These are phyloP conservation scores for Coemansia sp. DNA, from an alignment of 192 early-diverging fungal genomes.

Conservation along the genomic window DNA sequence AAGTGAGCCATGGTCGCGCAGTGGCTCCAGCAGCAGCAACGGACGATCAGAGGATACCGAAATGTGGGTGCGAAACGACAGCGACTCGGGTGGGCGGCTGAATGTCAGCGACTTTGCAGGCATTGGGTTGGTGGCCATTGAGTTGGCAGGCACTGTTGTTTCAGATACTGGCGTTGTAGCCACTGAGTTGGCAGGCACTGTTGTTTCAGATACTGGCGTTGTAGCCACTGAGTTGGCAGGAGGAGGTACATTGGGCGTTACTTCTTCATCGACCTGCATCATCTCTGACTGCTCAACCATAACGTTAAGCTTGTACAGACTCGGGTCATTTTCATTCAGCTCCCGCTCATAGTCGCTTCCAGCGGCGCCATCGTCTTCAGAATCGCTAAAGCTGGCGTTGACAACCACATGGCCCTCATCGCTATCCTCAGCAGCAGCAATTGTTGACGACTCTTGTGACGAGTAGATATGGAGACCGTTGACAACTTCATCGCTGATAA, in stretches of 20 bases:
- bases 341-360: conserved; percentile 22
- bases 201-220: conserved; percentile 6
- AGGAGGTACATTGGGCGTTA: background rate
- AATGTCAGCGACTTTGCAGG: conserved; percentile 15
- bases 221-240: background rate
- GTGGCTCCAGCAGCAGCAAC: conserved; percentile 12
- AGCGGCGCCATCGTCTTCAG: conserved; percentile 14
- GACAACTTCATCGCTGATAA: conserved; percentile 20
- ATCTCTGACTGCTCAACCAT: background rate
- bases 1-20: conserved; percentile 18
- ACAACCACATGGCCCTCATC: conserved; percentile 12
- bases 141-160: conserved; percentile 18
- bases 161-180: conserved; percentile 2
- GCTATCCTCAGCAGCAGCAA: background rate
- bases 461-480: conserved; percentile 1
- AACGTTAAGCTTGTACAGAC: conserved; percentile 24
- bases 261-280: conserved; percentile 32
- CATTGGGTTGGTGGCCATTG: background rate
- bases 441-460: background rate
- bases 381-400: conserved; percentile 13
- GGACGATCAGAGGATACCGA: conserved; percentile 20
- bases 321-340: conserved; percentile 42
- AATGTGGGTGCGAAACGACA: conserved; percentile 43
- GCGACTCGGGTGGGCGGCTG: conserved; percentile 39
- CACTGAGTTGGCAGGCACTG: background rate